Evolutionary conservation across 169 alveolate genomes (phyloP).

Genomic region (Plasmodium knowlesi): DNA sequence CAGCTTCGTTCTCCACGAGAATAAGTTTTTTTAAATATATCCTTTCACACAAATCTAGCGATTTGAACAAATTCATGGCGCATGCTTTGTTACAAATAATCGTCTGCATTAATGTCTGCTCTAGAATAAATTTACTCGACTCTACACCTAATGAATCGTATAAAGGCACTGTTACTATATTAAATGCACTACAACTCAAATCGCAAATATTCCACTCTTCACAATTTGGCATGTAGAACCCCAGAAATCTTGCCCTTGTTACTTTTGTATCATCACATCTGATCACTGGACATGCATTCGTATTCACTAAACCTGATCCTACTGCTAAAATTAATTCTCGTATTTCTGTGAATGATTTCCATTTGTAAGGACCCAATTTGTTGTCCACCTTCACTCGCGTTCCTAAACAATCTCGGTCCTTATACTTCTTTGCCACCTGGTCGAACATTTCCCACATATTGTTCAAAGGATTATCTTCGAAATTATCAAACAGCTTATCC

Average conservation of each 20-base stretch:
- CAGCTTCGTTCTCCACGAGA: constrained; percentile 37
- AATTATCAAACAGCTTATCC: constrained; percentile 12
- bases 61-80: constrained; percentile 33
- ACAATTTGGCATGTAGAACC: constrained; percentile 82
- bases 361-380: constrained; percentile 37
- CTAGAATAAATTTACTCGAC: constrained; percentile 78
- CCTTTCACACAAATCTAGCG: constrained; percentile 31
- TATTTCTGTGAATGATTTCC: constrained; percentile 34
- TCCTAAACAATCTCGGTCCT: constrained; percentile 38
- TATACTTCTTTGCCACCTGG: constrained; percentile 3
- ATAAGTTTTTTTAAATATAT: constrained; percentile 32
- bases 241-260: constrained; percentile 56
- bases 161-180: constrained; percentile 86
- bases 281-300: constrained; percentile 46
- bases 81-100: constrained; percentile 45
- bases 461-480: constrained; percentile 19
- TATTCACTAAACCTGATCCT: constrained; percentile 59
- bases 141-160: constrained; percentile 86
- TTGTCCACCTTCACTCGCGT: constrained; percentile 12
- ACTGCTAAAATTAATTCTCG: constrained; percentile 6
- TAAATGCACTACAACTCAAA: constrained; percentile 87
- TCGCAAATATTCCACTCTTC: constrained; percentile 88
- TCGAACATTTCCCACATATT: constrained; percentile 47
- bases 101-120: constrained; percentile 76
- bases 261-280: constrained; percentile 34